Evolutionary conservation across 495 filamentous ascomycete species (phyloP).

Genomic region (Aspergillus affinis): DNA sequence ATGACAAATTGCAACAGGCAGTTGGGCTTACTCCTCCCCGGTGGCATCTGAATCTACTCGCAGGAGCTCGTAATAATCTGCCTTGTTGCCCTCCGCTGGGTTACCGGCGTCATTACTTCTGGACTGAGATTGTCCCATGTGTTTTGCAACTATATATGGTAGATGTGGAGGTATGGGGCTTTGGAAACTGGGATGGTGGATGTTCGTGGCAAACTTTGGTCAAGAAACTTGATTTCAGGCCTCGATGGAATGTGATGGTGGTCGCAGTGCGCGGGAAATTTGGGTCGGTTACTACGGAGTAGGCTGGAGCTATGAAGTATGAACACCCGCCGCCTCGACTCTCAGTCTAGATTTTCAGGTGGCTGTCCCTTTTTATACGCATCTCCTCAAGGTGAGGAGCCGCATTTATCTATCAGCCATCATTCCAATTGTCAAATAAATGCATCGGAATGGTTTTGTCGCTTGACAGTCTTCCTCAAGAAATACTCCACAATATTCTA

Average conservation of each 20-base stretch:
- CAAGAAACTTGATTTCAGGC: too few species aligned
- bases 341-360: not conserved
- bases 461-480: conserved; percentile 61
- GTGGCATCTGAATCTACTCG: conserved; percentile 67
- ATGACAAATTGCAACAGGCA: not conserved
- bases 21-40: conserved; percentile 74
- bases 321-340: not conserved
- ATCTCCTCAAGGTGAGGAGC: not conserved
- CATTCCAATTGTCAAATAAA: not conserved
- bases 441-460: conserved; percentile 39
- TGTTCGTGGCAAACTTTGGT: too few species aligned
- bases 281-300: not conserved
- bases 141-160: not conserved
- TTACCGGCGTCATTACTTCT: conserved; percentile 30
- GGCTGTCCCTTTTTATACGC: not conserved
- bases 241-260: too few species aligned
- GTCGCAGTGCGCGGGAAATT: not conserved
- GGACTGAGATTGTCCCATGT: conserved; percentile 84
- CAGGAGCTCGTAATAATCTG: conserved; percentile 91
- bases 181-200: too few species aligned
- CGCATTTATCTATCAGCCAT: not conserved
- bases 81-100: conserved; percentile 48
- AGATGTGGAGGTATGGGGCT: not conserved
- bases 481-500: conserved; percentile 71
- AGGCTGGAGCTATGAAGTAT: too few species aligned